phyloP scores from a whole-genome alignment of 2,329 filamentous ascomycete genomes.

The Aspergillus sp. region DNA sequence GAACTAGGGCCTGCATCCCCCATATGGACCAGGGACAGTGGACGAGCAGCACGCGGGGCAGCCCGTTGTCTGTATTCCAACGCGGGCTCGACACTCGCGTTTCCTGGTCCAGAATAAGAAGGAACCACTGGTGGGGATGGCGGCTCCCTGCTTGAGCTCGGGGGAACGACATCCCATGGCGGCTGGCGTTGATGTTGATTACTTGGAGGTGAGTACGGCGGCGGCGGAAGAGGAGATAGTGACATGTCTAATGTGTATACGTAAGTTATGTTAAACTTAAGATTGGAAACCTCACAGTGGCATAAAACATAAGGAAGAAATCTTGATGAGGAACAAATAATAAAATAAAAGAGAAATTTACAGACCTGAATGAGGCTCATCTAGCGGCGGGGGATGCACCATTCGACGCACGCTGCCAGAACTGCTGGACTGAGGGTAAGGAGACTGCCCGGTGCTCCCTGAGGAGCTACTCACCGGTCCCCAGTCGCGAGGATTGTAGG shows the following conservation, averaged over 20 bases:
- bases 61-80: conserved; percentile 19
- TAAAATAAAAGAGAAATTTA: background rate
- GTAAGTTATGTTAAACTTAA: too few species aligned
- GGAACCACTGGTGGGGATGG: conserved; percentile 11
- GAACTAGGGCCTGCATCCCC: conserved; percentile 18
- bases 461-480: conserved; percentile 29
- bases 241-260: conserved; percentile 15
- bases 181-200: conserved; percentile 13
- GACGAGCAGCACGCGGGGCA: conserved; percentile 20
- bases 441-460: conserved; percentile 16
- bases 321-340: background rate
- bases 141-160: background rate
- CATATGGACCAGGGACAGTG: conserved; percentile 24
- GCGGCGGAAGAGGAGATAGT: conserved; percentile 26
- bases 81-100: conserved; percentile 12
- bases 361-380: conserved; percentile 21
- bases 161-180: conserved; percentile 9
- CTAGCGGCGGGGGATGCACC: conserved; percentile 18
- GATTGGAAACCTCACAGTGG: too few species aligned
- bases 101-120: conserved; percentile 10
- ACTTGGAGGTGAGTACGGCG: conserved; percentile 33
- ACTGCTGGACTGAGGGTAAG: conserved; percentile 16
- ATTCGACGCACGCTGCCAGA: conserved; percentile 21
- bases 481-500: conserved; percentile 45
- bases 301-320: conserved; percentile 5